These are phyloP conservation scores for Aaosphaeria pasadenensis DNA, from an alignment of 2,329 filamentous ascomycete genomes.

Conservation along the genomic window DNA sequence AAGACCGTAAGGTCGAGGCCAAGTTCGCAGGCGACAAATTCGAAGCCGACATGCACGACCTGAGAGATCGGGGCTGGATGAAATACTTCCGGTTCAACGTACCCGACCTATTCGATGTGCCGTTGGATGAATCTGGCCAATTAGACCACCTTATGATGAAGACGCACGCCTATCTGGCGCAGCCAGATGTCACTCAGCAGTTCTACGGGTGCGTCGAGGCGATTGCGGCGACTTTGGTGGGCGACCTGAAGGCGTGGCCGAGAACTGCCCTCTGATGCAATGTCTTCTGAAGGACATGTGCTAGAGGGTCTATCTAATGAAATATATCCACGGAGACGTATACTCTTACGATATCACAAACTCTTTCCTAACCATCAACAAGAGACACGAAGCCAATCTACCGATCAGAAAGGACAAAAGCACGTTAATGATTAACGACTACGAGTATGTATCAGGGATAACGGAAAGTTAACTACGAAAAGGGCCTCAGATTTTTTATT, in stretches of 20 bases:
- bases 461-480: no score
- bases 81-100: slow-evolving; percentile 33
- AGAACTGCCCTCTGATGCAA: no score
- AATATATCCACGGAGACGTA: no score
- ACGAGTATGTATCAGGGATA: no score
- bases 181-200: slow-evolving; percentile 17
- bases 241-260: not conserved
- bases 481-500: no score
- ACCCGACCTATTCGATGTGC: slow-evolving; percentile 20
- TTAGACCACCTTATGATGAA: slow-evolving; percentile 24
- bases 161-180: slow-evolving; percentile 23
- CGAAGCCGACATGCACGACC: slow-evolving; percentile 16
- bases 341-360: no score
- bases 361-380: no score
- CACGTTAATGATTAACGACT: no score
- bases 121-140: slow-evolving; percentile 27
- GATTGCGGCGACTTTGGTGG: slow-evolving; percentile 19
- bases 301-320: no score
- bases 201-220: slow-evolving; percentile 31
- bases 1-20: slow-evolving; percentile 17
- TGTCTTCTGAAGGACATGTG: no score
- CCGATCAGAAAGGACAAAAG: no score
- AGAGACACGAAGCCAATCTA: no score
- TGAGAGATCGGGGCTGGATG: slow-evolving; percentile 28
- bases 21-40: slow-evolving; percentile 18